Percentiles rank a stretch among this genome's conserved stretches.
phyloP scores from a whole-genome alignment of 768 basidiomycete species.

The Phlegmacium glaucopus region DNA sequence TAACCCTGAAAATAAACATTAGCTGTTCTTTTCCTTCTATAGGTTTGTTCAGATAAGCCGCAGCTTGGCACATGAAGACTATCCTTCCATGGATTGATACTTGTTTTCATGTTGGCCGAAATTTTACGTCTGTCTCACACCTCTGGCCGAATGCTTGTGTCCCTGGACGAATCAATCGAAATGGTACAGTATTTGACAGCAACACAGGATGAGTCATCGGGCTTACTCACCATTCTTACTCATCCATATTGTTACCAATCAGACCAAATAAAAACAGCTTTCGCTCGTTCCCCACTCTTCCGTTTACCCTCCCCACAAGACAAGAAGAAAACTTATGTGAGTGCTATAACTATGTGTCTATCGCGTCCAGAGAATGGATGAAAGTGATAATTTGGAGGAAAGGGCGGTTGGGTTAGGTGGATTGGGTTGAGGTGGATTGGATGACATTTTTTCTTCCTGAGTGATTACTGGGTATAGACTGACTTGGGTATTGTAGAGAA shows the following conservation, averaged over 20 bases:
- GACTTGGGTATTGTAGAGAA: conserved; percentile 15
- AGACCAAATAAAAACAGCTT: background rate
- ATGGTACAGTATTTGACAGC: too few relatives aligned
- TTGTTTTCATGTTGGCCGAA: too few relatives aligned
- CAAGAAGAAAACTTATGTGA: too few relatives aligned
- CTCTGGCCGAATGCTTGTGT: too few relatives aligned
- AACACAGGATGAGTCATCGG: too few relatives aligned
- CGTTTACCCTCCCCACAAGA: background rate
- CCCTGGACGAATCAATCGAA: too few relatives aligned
- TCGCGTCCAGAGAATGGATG: conserved; percentile 6
- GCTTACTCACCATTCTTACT: background rate
- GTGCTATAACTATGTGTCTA: background rate
- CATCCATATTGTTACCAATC: background rate
- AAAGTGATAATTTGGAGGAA: conserved; percentile 8
- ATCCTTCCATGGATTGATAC: too few relatives aligned
- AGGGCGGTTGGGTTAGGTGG: conserved; percentile 11
- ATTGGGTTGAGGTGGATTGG: conserved; percentile 6
- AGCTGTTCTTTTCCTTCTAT: too few relatives aligned
- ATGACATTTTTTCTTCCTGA: conserved; percentile 13
- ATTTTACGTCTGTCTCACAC: too few relatives aligned
- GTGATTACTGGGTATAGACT: background rate
- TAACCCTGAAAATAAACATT: too few relatives aligned
- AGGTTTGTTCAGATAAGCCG: too few relatives aligned
- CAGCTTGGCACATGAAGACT: too few relatives aligned
- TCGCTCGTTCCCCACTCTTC: background rate